Evolutionary conservation across 371 early-diverging fungal genomes (phyloP), one percentile per base, ranked within the genome.

Genomic region (Capillidium rhysosporum): DNA sequence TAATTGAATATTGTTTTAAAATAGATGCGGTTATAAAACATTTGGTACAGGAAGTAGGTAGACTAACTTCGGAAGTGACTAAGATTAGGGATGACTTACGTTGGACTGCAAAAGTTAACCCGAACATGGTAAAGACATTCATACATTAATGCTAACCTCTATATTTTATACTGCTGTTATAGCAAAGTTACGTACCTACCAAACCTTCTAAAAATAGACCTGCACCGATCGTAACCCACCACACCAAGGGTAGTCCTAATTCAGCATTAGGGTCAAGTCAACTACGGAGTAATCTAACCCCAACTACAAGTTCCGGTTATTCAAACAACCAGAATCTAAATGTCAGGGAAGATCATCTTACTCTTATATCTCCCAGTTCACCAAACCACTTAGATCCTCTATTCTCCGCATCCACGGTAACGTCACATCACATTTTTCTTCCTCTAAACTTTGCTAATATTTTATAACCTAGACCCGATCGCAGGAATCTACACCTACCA

Each of bases 31-130:
- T 54, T 7, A 66, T 79, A 31, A 67, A 66, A 29, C 59, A 65
- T 49, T 59, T 82, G 28, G 63, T 69, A n/a, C 67, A 69, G 20
- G 80, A 80, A 52, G 55, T 83, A 16, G 49, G 56, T 21, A 60
- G 65, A 38, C 57, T 81, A 46, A 61, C 59, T 24, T 65, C 30
- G 38, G 81, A 81, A 40, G 56, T 83, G 41, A 44, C 49, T 23
- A 55, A 64, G 52, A 52, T 83, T 44, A 60, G 68, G 30, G 72
- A 75, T 2, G 82, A 81, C 21, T 54, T 83, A 46, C 54, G 47
- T 16, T 47, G 48, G 48, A 23, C 16, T 34, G 3, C 24, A 16
- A 53, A 73, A 43, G 53, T 68, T 26, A 72, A 69, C 59, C 75
- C 76, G 41, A 73, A 79, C 60, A 75, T 75, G 73, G 77, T 78